These are phyloP conservation scores for Trichoderma lentiforme DNA, from an alignment of 2,329 filamentous ascomycete genomes.

Conservation along the genomic window DNA sequence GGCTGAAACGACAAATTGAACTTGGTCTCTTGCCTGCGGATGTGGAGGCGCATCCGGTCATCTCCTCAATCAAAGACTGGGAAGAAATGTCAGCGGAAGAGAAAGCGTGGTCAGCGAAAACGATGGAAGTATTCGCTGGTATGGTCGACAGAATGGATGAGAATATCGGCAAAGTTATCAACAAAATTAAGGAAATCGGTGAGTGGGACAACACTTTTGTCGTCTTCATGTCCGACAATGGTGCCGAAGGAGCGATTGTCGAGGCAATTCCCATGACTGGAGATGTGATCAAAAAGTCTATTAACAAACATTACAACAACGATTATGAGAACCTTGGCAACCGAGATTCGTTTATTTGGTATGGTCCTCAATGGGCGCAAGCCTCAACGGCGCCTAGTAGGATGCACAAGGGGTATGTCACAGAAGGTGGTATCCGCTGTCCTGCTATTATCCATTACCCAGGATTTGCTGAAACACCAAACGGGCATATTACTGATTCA, in stretches of 20 bases:
- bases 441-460: conserved; percentile 6
- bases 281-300: conserved; percentile 45
- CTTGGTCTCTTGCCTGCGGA: conserved; percentile 52
- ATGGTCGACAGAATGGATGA: conserved; percentile 62
- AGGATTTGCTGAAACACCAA: background rate
- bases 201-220: conserved; percentile 55
- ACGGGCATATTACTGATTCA: background rate
- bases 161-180: conserved; percentile 57
- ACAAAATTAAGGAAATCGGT: conserved; percentile 52
- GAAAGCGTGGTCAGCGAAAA: conserved; percentile 45
- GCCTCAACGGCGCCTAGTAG: conserved; percentile 38
- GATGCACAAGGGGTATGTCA: conserved; percentile 39
- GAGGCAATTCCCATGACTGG: conserved; percentile 43
- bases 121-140: conserved; percentile 61
- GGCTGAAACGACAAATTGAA: conserved; percentile 53
- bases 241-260: conserved; percentile 56
- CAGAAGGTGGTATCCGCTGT: conserved; percentile 44
- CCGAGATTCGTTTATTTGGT: conserved; percentile 58
- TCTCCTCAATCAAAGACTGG: conserved; percentile 47
- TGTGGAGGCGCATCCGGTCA: conserved; percentile 49
- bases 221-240: conserved; percentile 62
- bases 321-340: conserved; percentile 52
- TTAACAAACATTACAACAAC: conserved; percentile 52
- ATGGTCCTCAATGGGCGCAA: conserved; percentile 53
- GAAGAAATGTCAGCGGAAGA: conserved; percentile 44